Percentiles rank a stretch among this genome's conserved stretches.
Conservation (phyloP, 2,329 filamentous ascomycete species). For the Botrytis fabae region DNA sequence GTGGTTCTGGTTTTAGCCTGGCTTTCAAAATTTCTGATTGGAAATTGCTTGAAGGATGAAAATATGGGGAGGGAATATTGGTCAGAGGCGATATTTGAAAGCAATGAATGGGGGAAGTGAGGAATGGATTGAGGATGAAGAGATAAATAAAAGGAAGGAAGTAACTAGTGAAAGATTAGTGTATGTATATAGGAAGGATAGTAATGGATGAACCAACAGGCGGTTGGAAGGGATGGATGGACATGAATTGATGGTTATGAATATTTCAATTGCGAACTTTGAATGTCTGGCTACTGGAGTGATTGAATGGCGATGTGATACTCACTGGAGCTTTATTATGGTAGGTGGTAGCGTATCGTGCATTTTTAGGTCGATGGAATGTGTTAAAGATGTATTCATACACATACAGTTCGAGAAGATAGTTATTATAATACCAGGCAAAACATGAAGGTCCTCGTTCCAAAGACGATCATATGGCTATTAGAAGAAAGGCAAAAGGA, state of each 20-base stretch:
- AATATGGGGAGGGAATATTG: neutral
- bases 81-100: neutral
- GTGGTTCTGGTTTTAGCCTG: conserved; percentile 14
- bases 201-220: conserved; percentile 8
- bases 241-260: conserved; percentile 13
- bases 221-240: neutral
- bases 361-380: neutral
- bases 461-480: neutral
- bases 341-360: neutral
- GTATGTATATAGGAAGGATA: conserved; percentile 15
- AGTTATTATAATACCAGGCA: neutral
- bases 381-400: neutral
- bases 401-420: neutral
- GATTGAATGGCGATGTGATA: neutral
- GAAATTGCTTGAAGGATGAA: conserved; percentile 2
- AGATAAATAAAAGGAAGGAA: neutral
- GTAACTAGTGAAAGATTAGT: neutral
- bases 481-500: too few species aligned
- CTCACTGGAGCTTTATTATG: neutral
- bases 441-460: neutral
- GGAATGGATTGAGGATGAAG: neutral
- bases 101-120: neutral
- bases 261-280: neutral
- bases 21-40: conserved; percentile 10
- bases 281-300: neutral